Base-by-base conservation (phyloP, 2,329 filamentous ascomycete genomes). In the Fusarium solani-melongenae region DNA sequence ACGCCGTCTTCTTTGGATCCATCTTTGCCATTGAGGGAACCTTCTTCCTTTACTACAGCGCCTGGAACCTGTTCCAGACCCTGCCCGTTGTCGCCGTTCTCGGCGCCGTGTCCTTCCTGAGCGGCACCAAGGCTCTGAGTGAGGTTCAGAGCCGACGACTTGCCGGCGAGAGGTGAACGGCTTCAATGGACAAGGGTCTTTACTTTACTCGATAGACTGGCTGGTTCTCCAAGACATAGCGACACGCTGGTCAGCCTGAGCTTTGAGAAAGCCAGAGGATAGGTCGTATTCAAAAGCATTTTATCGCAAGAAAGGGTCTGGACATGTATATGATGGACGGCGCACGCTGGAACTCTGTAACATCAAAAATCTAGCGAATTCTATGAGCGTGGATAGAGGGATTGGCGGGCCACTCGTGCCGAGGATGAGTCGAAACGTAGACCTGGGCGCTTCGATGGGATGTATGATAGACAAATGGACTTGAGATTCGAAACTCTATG, bases 41-140 rank as follows among this genome's bases (percentile, higher is more conserved):
- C 65, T 98, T 99, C 85, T 96, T 96, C 86, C 85, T 98, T 75
- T 99, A 99, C 88, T 98, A 98, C 84, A 92, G 90, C 62, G 90
- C 86, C 79, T 98, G 96, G 95, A 98, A 92, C 79, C 87, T 99
- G 53, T 98, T 98, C 88, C 92, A 98, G 86, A 91, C 91, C 15
- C 87, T 99, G 58, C 95, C 95, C 6, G 91, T 91, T 29, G 91
- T 92, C 62, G 87, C 87, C 36, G 84, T 91, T 49, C 89, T 96
- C 33, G 91, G 92, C 17, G 83, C 89, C 29, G 89, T 95, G 63
- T 90, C 94, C 12, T 94, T 97, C 80, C 83, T 98, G 71, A 98
- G 94, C 81, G 96, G 96, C 65, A 95, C 92, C 80, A 92, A 95
- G 82, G 96, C 96, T 6, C 86, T 99, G 76, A 93, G 94, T 58